Evolutionary conservation across 371 early-diverging fungal genomes (phyloP), one percentile per base, ranked within the genome.

Genomic region (Nematocida sp.): DNA sequence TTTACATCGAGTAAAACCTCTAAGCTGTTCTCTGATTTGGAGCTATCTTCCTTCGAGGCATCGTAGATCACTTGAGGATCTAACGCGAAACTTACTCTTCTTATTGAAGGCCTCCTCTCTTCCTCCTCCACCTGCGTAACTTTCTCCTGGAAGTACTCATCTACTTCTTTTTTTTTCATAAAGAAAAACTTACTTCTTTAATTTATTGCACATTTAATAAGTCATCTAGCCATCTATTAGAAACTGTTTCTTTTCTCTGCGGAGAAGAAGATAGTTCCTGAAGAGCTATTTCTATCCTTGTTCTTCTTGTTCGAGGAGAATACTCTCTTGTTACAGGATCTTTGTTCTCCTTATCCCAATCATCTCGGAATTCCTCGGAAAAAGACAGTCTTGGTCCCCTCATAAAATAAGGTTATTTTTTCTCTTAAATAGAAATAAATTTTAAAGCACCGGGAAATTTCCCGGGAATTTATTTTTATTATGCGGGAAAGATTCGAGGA

Each of bases 401-500:
- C 75, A 71, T 71, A 11, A 45, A 20, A 45, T 13, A 20, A 45
- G 20, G 13, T 20, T 30, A 40, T 23, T n/a, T n/a, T 55, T 36
- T 28, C 5, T 60, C 25, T n/a, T 59, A 33, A 33, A 39, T 55
- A 26, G n/a, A 25, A 28, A 18, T 39, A 57, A 57, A 57, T 35
- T 7, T 28, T 35, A 51, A 25, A 61, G 20, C 13, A 61, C 50
- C 60, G 75, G 53, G 23, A 32, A 16, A 57, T 48, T 36, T 53
- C 42, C 50, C 75, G 42, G 45, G 26, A 59, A 71, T 49, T 35
- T 42, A 30, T 51, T 57, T 47, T 71, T 71, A 26, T 20, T 65
- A 71, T 71, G 67, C 28, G 30, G 26, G 26, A 30, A 36, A 28
- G 53, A 26, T 80, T 55, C 56, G 80, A 79, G 54, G 83, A 83